Percentiles rank a stretch among this genome's conserved stretches.
Evolutionary conservation across 192 early-diverging fungal species (phyloP).

Genomic region (Entophlyctis luteolus): DNA sequence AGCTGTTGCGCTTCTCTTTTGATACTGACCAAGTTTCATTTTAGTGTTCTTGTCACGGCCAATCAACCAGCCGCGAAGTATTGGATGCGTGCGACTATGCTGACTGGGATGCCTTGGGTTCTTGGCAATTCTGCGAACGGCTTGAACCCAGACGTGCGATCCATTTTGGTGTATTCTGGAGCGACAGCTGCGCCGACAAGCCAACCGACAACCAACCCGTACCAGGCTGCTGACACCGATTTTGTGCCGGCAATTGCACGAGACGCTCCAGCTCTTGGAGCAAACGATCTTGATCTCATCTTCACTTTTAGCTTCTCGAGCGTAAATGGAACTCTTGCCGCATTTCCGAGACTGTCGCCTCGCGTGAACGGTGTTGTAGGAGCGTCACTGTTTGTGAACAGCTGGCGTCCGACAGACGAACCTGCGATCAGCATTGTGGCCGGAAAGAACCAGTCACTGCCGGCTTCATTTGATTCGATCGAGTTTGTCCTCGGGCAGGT

Average conservation of each 20-base stretch:
- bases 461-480: constrained; percentile 46
- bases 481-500: constrained; percentile 57
- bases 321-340: too few species aligned
- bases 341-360: too few species aligned
- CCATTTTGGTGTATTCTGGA: not conserved
- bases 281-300: not conserved
- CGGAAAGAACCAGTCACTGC: not conserved
- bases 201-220: too few species aligned
- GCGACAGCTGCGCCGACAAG: not conserved
- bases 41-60: not conserved
- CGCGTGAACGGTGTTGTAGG: too few species aligned
- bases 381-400: too few species aligned
- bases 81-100: constrained; percentile 7
- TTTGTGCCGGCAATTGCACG: not conserved
- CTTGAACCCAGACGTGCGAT: not conserved
- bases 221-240: too few species aligned
- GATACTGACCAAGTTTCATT: not conserved
- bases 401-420: too few species aligned
- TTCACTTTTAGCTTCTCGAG: too few species aligned
- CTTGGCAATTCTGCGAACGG: not conserved
- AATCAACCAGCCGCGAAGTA: not conserved
- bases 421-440: too few species aligned
- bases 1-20: constrained; percentile 35
- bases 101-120: not conserved
- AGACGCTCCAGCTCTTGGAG: not conserved